A percentile compares a stretch with the other conserved stretches of the same genome.
Conservation (phyloP, 2,329 filamentous ascomycete genomes). For the Penicillium sp. region DNA sequence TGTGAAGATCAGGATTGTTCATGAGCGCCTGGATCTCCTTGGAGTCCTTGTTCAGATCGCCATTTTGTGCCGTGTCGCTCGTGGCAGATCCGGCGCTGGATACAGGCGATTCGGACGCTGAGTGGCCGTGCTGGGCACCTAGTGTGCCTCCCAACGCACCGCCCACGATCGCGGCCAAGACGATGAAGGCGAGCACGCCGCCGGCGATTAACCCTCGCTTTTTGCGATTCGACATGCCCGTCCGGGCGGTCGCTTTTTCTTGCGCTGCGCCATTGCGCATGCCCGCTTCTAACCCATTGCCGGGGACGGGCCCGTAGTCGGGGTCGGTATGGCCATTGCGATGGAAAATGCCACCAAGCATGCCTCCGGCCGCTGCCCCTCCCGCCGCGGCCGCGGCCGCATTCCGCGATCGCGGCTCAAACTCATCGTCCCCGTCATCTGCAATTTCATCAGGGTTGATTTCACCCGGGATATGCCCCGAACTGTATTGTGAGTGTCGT, state of each 20-base stretch:
- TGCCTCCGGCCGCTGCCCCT: slow-evolving; percentile 38
- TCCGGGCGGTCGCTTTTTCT: slow-evolving; percentile 56
- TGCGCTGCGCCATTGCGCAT: slow-evolving; percentile 37
- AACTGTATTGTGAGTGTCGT: slow-evolving; percentile 50
- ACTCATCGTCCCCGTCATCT: slow-evolving; percentile 83
- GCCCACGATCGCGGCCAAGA: slow-evolving; percentile 64
- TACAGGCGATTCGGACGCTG: slow-evolving; percentile 26
- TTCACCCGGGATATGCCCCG: slow-evolving; percentile 43
- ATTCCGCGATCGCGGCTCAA: slow-evolving; percentile 47
- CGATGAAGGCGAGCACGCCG: slow-evolving; percentile 58
- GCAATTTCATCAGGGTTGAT: slow-evolving; percentile 74
- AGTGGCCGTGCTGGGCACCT: slow-evolving; percentile 42
- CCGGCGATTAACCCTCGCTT: slow-evolving; percentile 65
- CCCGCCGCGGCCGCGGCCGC: slow-evolving; percentile 44
- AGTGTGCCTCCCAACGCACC: slow-evolving; percentile 70
- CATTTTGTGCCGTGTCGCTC: slow-evolving; percentile 57
- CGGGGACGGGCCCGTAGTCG: slow-evolving; percentile 52
- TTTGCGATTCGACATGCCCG: slow-evolving; percentile 58
- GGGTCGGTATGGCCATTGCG: slow-evolving; percentile 39
- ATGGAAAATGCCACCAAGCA: slow-evolving; percentile 42
- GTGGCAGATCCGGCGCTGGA: slow-evolving; percentile 47
- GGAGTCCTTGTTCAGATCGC: slow-evolving; percentile 69
- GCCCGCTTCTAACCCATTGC: slow-evolving; percentile 23
- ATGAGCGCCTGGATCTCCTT: slow-evolving; percentile 72
- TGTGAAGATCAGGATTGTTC: slow-evolving; percentile 76